Conservation (phyloP, 2,329 filamentous ascomycete species). For the Colletotrichum higginsianum region DNA sequence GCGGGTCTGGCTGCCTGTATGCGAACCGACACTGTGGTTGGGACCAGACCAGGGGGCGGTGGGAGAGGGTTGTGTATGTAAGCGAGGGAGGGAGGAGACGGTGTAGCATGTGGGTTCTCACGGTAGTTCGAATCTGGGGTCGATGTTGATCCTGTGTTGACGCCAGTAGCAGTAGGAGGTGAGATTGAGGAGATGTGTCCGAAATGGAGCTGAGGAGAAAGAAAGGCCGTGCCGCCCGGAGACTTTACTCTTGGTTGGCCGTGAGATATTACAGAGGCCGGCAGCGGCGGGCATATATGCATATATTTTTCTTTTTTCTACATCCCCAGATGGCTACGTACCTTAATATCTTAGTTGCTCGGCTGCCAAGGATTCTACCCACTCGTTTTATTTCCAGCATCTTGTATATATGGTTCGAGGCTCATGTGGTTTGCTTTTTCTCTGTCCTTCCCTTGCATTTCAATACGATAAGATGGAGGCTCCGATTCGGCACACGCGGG, state of each 20-base stretch:
- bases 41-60: background rate
- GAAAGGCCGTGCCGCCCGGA: background rate
- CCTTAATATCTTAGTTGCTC: too few species aligned
- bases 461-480: background rate
- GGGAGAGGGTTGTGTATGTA: background rate
- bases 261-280: background rate
- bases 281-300: too few species aligned
- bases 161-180: too few species aligned
- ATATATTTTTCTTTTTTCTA: too few species aligned
- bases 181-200: too few species aligned
- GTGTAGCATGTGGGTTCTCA: background rate
- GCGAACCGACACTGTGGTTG: conserved; percentile 14
- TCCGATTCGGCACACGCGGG: conserved; percentile 3
- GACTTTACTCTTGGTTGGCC: background rate
- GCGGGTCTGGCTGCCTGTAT: conserved; percentile 26
- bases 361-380: too few species aligned
- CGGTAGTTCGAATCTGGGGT: background rate
- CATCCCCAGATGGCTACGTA: background rate
- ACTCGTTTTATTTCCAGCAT: background rate
- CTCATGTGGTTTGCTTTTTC: background rate
- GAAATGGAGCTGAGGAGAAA: too few species aligned
- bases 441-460: background rate
- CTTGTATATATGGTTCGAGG: background rate
- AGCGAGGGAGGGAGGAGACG: conserved; percentile 8
- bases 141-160: too few species aligned